phyloP scores from a whole-genome alignment of 768 basidiomycete species.

The Harrya chromipes region DNA sequence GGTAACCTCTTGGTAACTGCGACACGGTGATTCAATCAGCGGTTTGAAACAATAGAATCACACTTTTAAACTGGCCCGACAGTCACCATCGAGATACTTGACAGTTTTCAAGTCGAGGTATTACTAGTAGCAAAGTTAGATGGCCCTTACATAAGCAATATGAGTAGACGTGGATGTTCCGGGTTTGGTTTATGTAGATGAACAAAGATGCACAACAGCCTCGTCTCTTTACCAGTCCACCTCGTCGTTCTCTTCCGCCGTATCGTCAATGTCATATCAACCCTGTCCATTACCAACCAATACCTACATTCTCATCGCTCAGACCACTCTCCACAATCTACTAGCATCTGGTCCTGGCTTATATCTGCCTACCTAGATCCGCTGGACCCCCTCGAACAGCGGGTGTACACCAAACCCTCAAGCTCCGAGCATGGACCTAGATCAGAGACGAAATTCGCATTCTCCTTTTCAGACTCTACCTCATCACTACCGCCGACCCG shows the following conservation, averaged over 20 bases:
- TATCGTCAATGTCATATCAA: conserved; percentile 64
- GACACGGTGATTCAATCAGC: no score
- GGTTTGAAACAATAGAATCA: no score
- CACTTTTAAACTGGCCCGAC: no score
- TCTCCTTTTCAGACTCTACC: no score
- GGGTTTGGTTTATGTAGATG: no score
- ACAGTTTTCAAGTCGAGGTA: no score
- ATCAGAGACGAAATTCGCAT: not conserved
- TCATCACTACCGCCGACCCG: conserved; percentile 7
- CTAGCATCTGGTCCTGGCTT: conserved; percentile 14
- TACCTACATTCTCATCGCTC: not conserved
- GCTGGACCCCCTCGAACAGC: no score
- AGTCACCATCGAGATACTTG: no score
- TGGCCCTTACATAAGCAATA: conserved; percentile 7
- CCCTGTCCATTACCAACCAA: conserved; percentile 67
- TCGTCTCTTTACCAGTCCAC: conserved; percentile 50
- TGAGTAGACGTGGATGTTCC: not conserved
- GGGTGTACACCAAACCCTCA: not conserved
- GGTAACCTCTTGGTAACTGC: no score
- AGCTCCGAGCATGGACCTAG: no score
- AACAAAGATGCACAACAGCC: conserved; percentile 35
- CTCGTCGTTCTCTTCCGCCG: conserved; percentile 61
- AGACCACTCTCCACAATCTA: not conserved
- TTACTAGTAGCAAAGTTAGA: no score
- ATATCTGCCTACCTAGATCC: conserved; percentile 7